Evolutionary conservation across 164 flowering plant species (phyloP), one percentile per base, ranked within the genome.

Genomic region (Berberis thunbergii): DNA sequence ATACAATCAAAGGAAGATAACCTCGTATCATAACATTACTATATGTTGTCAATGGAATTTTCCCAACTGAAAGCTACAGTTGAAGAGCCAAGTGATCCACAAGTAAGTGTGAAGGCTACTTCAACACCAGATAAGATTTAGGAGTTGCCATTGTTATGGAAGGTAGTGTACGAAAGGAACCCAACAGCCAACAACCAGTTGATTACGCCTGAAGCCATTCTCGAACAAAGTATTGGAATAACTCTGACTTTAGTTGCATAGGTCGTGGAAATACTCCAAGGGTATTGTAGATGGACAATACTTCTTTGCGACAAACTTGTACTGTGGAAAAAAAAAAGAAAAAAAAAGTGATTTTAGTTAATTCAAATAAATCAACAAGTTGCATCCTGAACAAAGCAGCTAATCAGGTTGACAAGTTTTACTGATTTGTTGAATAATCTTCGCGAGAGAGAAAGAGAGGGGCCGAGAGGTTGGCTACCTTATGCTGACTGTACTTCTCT

Each of bases 401-500:
- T 41, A 57, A 40, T 7, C 1, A 60, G 45, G 11, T 3, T 2
- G 1, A 56, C 26, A 13, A 38, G 59, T 3, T 56, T 41, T 13
- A 3, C 40, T 26, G 26, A 26, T 26, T 26, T 26, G 26, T 26
- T 26, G 26, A 3, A 52, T 1, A 52, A 7, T 10, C 54, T 9
- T 5, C 12, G 54, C 0, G 54, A 52, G 46, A 61, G 59, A 52
- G 54, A 7, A 41, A 49, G 48, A 57, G 62, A 52, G 54, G 39
- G 53, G 26, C 26, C 26, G 26, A 26, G 26, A 26, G 54, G 49
- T 40, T 62, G 64, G 6, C 67, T 71, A 88, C 96, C 88, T 91
- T 91, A 46, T 91, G 96, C 49, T 88, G 96, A 67, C 86, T 83
- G 77, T 91, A 88, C 70, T 91, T 91, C 76, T 88, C 94, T 39